A percentile compares a stretch with the other conserved stretches of the same genome.
Evolutionary conservation across 805 yeast species (phyloP).

Genomic region (Komagataella kurtzmanii): DNA sequence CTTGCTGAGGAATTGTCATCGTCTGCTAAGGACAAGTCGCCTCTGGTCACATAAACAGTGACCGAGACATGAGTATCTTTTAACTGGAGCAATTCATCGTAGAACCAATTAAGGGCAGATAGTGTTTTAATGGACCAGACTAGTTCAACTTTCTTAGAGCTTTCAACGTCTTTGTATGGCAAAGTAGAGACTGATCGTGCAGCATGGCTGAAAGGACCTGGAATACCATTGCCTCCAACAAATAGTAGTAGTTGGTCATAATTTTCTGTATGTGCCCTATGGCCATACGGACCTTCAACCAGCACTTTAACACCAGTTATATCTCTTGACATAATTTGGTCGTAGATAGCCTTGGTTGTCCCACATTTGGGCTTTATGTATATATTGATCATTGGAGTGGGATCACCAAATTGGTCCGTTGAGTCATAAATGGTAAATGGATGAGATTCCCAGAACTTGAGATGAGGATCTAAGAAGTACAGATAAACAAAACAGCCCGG

Average conservation of each 20-base stretch:
- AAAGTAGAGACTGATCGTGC: slow-evolving; percentile 8
- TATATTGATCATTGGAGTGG: slow-evolving; percentile 22
- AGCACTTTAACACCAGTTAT: slow-evolving; percentile 21
- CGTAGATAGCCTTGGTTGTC: slow-evolving; percentile 24
- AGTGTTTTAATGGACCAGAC: slow-evolving; percentile 31
- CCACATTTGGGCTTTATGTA: slow-evolving; percentile 37
- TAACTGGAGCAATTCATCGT: slow-evolving; percentile 17
- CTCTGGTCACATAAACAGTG: slow-evolving; percentile 17
- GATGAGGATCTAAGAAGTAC: slow-evolving; percentile 25
- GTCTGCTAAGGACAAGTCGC: slow-evolving; percentile 5
- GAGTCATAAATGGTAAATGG: slow-evolving; percentile 36
- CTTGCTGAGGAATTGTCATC: slow-evolving; percentile 3
- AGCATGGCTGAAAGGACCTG: slow-evolving; percentile 37
- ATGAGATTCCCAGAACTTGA: slow-evolving; percentile 48
- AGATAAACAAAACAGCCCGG: slow-evolving; percentile 52
- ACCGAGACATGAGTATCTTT: slow-evolving; percentile 17
- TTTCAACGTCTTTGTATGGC: slow-evolving; percentile 10
- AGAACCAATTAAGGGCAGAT: slow-evolving; percentile 28
- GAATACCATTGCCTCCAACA: slow-evolving; percentile 49
- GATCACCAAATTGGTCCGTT: slow-evolving; percentile 1
- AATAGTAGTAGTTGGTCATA: slow-evolving; percentile 29
- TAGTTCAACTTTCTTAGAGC: slow-evolving; percentile 12
- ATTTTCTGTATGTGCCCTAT: slow-evolving; percentile 21
- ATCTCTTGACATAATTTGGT: slow-evolving; percentile 14
- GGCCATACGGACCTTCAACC: slow-evolving; percentile 48